Evolutionary conservation across 176 grass and related monocot species (phyloP), one percentile per base, ranked within the genome.

Genomic region (Cenchrus americanus): DNA sequence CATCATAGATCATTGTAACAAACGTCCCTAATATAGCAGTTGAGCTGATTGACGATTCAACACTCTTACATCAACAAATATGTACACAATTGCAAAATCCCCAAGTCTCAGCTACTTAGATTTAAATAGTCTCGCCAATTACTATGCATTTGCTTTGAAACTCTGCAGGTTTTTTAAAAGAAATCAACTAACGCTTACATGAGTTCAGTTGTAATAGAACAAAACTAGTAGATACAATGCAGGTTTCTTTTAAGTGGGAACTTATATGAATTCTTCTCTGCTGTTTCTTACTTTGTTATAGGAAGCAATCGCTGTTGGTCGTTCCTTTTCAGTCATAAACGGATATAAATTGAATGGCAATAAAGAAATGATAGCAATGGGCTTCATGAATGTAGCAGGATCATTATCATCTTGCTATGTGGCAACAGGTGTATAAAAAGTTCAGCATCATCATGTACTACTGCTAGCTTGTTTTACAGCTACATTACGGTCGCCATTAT

Each of bases 331-430:
- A 71, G 69, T 50, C 44, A 71, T 71, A 50, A 71, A 71, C 7
- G 22, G 44, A 26, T 71, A 71, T 27, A 71, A 58, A 98, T 98
- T 78, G 93, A 93, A 98, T 58, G 96, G 96, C 52, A 98, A 95
- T 85, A 98, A 95, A 76, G 96, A 98, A 90, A 98, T 98, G 96
- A 30, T 95, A 26, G 96, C 96, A 6, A 67, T 98, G 82, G 96
- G 96, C 59, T 88, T 88, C 17, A 98, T 98, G 96, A 98, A 98
- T 80, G 69, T 98, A 62, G 72, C 89, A 27, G 96, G 96, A 69
- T 95, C 96, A 22, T 83, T 98, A 77, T 89, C 89, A 73, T 98
- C 96, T 72, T 98, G 93, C 83, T 95, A 95, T 19, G 64, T 95
- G 42, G 91, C 89, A 22, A 98, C 96, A 78, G 96, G 96, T 95